A percentile compares a stretch with the other conserved stretches of the same genome.
Conservation (phyloP, 192 early-diverging fungal genomes). For the Coemansia sp. region DNA sequence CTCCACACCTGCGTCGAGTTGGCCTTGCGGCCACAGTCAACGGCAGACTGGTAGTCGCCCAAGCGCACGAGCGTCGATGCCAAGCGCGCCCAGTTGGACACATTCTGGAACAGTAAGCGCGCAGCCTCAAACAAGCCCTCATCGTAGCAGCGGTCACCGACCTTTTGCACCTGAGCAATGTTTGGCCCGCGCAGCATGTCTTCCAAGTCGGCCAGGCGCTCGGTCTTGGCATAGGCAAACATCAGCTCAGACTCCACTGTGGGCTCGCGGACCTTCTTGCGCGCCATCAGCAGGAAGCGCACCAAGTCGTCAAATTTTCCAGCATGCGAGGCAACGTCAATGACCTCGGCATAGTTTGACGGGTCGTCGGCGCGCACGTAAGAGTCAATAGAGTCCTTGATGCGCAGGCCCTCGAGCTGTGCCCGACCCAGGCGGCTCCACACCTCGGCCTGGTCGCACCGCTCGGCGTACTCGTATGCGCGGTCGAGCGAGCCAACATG, state of each 20-base stretch:
- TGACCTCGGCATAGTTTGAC: slow-evolving; percentile 85
- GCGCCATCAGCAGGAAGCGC: slow-evolving; percentile 93
- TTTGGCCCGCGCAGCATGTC: slow-evolving; percentile 92
- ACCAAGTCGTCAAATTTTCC: slow-evolving; percentile 95
- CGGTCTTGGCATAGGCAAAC: slow-evolving; percentile 95
- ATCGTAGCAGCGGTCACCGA: slow-evolving; percentile 96
- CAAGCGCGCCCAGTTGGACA: slow-evolving; percentile 96
- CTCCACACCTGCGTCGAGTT: slow-evolving; percentile 99
- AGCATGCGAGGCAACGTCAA: slow-evolving; percentile 69
- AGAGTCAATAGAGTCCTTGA: slow-evolving; percentile 96
- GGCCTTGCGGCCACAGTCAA: slow-evolving; percentile 98
- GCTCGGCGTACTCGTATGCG: slow-evolving; percentile 94
- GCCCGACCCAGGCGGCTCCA: slow-evolving; percentile 96
- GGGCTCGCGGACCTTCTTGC: slow-evolving; percentile 92
- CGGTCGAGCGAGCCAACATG: slow-evolving; percentile 92
- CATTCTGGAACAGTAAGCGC: slow-evolving; percentile 89
- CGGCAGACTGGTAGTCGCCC: slow-evolving; percentile 92
- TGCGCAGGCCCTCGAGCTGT: slow-evolving; percentile 83
- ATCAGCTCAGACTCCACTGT: slow-evolving; percentile 93
- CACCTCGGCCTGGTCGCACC: slow-evolving; percentile 83
- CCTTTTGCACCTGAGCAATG: slow-evolving; percentile 87
- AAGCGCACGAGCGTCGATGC: slow-evolving; percentile 95
- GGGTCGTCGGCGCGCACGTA: slow-evolving; percentile 96
- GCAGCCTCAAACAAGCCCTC: slow-evolving; percentile 90
- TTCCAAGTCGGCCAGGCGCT: slow-evolving; percentile 86